Percentiles rank a stretch among this genome's conserved stretches.
phyloP scores from a whole-genome alignment of 2,329 filamentous ascomycete species.

The Trichoderma breve region DNA sequence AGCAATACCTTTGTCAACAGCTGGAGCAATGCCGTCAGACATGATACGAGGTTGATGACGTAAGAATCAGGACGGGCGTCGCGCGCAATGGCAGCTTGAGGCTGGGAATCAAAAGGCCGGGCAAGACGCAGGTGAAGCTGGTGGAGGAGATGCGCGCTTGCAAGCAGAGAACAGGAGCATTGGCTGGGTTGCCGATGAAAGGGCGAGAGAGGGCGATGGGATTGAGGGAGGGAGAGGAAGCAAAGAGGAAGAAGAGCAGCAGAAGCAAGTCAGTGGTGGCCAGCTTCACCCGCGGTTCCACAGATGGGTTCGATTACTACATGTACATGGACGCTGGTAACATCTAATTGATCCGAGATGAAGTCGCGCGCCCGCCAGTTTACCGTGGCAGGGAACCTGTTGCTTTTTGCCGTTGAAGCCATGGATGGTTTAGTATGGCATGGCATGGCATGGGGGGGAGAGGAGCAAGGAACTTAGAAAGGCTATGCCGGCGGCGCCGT shows the following conservation, averaged over 20 bases:
- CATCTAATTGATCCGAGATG: slow-evolving; percentile 18
- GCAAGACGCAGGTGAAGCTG: background rate
- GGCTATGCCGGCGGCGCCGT: slow-evolving; percentile 20
- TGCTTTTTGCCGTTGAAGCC: slow-evolving; percentile 19
- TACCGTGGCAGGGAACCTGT: slow-evolving; percentile 27
- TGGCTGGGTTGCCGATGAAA: background rate
- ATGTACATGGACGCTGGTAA: background rate
- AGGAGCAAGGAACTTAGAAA: slow-evolving; percentile 10
- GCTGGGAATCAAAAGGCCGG: background rate
- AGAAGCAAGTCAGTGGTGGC: background rate
- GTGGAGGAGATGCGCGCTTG: slow-evolving; percentile 1
- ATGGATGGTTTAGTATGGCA: background rate
- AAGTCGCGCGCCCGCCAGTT: slow-evolving; percentile 28
- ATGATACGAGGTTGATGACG: slow-evolving; percentile 35
- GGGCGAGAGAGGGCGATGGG: background rate
- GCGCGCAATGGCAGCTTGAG: slow-evolving; percentile 3
- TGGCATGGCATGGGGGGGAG: background rate
- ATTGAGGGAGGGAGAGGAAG: background rate
- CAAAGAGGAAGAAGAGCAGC: background rate
- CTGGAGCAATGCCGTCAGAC: slow-evolving; percentile 36
- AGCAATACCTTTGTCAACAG: slow-evolving; percentile 37
- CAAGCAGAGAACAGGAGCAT: background rate
- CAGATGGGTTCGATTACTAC: slow-evolving; percentile 13
- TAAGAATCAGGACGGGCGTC: slow-evolving; percentile 25
- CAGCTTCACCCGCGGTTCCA: slow-evolving; percentile 19